phyloP scores from a whole-genome alignment of 116 monocot genomes.

The Thalassia testudinum region DNA sequence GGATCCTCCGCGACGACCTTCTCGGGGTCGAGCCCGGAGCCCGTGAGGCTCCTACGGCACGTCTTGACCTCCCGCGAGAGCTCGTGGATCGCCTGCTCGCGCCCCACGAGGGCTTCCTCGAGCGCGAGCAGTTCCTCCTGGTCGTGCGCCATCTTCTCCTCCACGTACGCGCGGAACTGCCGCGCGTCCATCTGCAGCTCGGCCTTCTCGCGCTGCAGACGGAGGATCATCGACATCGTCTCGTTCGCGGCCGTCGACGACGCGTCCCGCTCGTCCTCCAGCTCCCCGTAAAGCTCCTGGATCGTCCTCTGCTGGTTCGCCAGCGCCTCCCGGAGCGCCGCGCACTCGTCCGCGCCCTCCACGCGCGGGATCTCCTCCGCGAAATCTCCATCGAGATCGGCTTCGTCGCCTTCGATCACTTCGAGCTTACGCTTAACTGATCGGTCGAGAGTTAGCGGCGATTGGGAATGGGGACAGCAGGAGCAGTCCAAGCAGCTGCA shows the following conservation, averaged over 20 bases:
- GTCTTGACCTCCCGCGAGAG: slow-evolving; percentile 22
- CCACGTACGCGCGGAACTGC: slow-evolving; percentile 41
- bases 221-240: slow-evolving; percentile 67
- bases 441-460: slow-evolving; percentile 4
- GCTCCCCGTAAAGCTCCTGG: slow-evolving; percentile 33
- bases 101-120: slow-evolving; percentile 33
- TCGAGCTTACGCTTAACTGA: slow-evolving; percentile 35
- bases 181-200: slow-evolving; percentile 56
- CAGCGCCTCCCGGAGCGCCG: slow-evolving; percentile 31
- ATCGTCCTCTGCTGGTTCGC: slow-evolving; percentile 29
- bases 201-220: slow-evolving; percentile 65
- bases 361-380: slow-evolving; percentile 1
- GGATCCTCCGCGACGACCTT: not conserved
- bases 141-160: slow-evolving; percentile 56
- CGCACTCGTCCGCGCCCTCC: slow-evolving; percentile 26
- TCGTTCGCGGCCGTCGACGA: slow-evolving; percentile 42
- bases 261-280: slow-evolving; percentile 51
- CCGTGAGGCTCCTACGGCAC: slow-evolving; percentile 25
- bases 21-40: slow-evolving; percentile 18
- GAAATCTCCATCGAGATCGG: slow-evolving; percentile 23
- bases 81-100: slow-evolving; percentile 26
- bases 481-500: not conserved
- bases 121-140: slow-evolving; percentile 29
- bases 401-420: not conserved
- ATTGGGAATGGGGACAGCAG: not conserved